Conservation (phyloP, 306 rosid species). For the Nissolia schottii region DNA sequence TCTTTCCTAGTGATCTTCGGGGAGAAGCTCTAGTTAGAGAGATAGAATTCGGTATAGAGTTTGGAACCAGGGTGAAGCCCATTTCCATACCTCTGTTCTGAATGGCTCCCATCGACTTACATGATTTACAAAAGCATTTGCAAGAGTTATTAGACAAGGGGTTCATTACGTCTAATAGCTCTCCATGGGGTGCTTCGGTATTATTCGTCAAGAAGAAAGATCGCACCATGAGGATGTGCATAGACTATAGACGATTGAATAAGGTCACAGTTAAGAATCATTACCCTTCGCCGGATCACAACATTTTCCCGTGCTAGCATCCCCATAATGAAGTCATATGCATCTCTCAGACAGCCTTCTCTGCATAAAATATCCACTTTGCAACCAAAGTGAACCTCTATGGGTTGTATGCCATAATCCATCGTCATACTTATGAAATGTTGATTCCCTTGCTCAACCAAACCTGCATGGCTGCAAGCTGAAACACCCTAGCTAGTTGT, state of each 20-base stretch:
- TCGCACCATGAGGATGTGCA: background rate
- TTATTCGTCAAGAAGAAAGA: background rate
- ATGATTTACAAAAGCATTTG: background rate
- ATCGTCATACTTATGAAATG: conserved; percentile 52
- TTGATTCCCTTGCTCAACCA: conserved; percentile 57
- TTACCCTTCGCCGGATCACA: conserved; percentile 57
- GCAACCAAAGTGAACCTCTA: conserved; percentile 61
- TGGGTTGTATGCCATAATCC: conserved; percentile 40
- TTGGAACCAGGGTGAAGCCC: background rate
- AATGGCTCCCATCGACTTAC: background rate
- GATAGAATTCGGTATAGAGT: too few relatives aligned
- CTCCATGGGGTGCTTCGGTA: background rate
- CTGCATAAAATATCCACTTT: conserved; percentile 69
- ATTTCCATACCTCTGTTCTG: background rate
- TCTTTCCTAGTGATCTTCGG: too few relatives aligned
- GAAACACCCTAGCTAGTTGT: too few relatives aligned
- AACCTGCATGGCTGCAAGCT: conserved; percentile 65
- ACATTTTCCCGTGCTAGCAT: conserved; percentile 36
- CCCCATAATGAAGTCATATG: conserved; percentile 43
- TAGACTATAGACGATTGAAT: too few relatives aligned
- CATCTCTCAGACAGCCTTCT: conserved; percentile 43
- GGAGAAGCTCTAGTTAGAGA: too few relatives aligned
- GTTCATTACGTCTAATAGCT: background rate
- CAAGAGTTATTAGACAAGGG: background rate
- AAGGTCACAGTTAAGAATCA: too few relatives aligned